phyloP scores from a whole-genome alignment of 2,329 filamentous ascomycete genomes.

The Periconia sp. region DNA sequence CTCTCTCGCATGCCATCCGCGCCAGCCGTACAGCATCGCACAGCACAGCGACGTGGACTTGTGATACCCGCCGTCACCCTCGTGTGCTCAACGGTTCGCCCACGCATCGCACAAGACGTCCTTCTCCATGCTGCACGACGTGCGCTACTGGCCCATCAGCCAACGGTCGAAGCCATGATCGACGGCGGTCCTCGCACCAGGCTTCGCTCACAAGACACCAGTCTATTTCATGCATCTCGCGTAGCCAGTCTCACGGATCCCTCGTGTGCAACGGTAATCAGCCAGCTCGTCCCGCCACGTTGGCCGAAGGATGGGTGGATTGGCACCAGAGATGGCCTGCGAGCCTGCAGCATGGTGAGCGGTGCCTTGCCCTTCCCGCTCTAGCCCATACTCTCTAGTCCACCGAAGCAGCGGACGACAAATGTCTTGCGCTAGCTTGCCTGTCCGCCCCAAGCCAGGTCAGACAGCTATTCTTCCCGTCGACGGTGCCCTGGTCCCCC shows the following conservation, averaged over 20 bases:
- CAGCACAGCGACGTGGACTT: too few relatives aligned
- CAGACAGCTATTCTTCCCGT: conserved; percentile 5
- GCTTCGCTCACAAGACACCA: conserved; percentile 16
- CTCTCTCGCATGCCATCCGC: too few relatives aligned
- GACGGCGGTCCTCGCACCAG: conserved; percentile 18
- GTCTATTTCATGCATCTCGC: conserved; percentile 27
- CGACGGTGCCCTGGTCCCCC: conserved; percentile 14
- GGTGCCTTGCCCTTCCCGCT: conserved; percentile 24
- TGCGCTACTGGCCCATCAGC: conserved; percentile 7
- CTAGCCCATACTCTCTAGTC: too few relatives aligned
- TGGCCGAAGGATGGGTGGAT: conserved; percentile 27
- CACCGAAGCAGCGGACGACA: too few relatives aligned
- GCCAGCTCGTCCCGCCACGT: conserved; percentile 31
- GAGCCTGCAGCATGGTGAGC: conserved; percentile 16
- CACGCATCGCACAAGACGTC: conserved; percentile 7
- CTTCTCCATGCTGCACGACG: neutral
- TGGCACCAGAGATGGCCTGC: conserved; percentile 12
- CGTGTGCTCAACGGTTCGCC: conserved; percentile 3
- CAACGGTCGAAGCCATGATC: conserved; percentile 19
- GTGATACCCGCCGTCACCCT: too few relatives aligned
- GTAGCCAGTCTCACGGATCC: conserved; percentile 25
- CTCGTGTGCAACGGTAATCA: conserved; percentile 22
- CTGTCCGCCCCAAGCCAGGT: too few relatives aligned
- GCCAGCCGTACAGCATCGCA: too few relatives aligned
- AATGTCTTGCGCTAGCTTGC: conserved; percentile 32